phyloP scores from a whole-genome alignment of 345 rosid genomes.

The Kernera saxatilis region DNA sequence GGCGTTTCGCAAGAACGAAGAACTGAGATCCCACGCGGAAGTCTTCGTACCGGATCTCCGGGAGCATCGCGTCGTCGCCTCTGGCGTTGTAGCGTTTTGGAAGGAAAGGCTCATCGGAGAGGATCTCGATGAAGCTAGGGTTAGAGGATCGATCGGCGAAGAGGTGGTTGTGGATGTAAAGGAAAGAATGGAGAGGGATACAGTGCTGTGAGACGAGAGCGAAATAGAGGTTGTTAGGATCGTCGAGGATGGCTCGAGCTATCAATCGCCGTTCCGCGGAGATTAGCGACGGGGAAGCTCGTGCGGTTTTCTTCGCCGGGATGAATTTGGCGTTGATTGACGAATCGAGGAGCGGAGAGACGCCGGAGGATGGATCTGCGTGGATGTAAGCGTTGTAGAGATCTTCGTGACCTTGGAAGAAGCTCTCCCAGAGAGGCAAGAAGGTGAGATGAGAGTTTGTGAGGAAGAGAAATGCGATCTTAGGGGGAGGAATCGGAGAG shows the following conservation, averaged over 20 bases:
- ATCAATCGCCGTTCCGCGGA: conserved; percentile 74
- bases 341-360: conserved; percentile 26
- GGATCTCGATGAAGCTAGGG: conserved; percentile 68
- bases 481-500: conserved; percentile 48
- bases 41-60: conserved; percentile 51
- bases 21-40: conserved; percentile 93
- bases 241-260: conserved; percentile 72
- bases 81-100: conserved; percentile 59
- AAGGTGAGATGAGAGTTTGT: conserved; percentile 80
- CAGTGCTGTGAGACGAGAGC: conserved; percentile 79
- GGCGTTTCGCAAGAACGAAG: conserved; percentile 62
- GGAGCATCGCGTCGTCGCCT: conserved; percentile 56
- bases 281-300: conserved; percentile 66
- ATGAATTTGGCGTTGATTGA: conserved; percentile 47
- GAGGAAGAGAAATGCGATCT: conserved; percentile 89
- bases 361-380: conserved; percentile 48
- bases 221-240: conserved; percentile 72
- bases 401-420: conserved; percentile 46
- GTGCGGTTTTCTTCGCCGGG: conserved; percentile 51
- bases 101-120: conserved; percentile 53
- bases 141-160: conserved; percentile 36
- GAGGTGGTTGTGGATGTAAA: conserved; percentile 51
- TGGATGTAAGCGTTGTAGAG: conserved; percentile 79
- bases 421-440: conserved; percentile 69
- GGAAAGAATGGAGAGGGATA: conserved; percentile 77